Evolutionary conservation across 768 basidiomycete species (phyloP).

Genomic region (Boletus rubroflammeus): DNA sequence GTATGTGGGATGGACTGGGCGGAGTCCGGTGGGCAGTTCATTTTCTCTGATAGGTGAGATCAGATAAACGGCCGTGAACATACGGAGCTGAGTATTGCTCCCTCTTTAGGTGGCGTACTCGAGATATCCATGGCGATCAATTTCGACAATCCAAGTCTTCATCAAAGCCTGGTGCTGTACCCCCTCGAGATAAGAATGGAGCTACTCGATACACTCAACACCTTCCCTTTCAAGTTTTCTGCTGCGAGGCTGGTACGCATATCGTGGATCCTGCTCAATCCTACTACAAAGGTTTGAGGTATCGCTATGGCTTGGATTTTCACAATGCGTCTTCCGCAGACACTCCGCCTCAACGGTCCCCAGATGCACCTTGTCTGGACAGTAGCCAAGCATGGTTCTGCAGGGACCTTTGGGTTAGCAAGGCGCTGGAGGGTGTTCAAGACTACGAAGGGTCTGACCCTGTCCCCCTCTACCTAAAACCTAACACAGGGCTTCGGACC

Average conservation of each 20-base stretch:
- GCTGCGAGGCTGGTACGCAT: conserved; percentile 97
- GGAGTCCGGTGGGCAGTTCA: conserved; percentile 94
- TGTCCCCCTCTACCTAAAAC: conserved; percentile 4
- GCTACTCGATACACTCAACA: conserved; percentile 84
- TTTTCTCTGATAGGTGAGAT: conserved; percentile 90
- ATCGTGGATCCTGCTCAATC: conserved; percentile 94
- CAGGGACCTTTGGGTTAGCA: conserved; percentile 91
- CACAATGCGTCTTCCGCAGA: conserved; percentile 75
- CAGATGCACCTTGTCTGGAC: conserved; percentile 88
- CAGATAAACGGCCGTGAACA: background rate
- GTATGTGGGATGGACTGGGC: conserved; percentile 99
- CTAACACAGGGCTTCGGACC: conserved; percentile 22
- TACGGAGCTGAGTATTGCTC: background rate
- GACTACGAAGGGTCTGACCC: conserved; percentile 40
- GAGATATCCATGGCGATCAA: conserved; percentile 97
- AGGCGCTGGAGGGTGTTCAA: conserved; percentile 71
- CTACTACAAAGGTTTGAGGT: conserved; percentile 86
- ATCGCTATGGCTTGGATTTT: conserved; percentile 78
- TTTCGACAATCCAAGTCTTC: conserved; percentile 96
- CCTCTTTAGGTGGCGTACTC: conserved; percentile 80
- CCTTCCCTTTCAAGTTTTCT: conserved; percentile 97
- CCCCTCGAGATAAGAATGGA: conserved; percentile 83
- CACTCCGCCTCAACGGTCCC: conserved; percentile 50
- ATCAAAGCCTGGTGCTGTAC: conserved; percentile 84
- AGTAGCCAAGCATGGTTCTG: conserved; percentile 99